Base-by-base conservation (phyloP, 176 grass and related monocot species). In the Ensete glaucum region DNA sequence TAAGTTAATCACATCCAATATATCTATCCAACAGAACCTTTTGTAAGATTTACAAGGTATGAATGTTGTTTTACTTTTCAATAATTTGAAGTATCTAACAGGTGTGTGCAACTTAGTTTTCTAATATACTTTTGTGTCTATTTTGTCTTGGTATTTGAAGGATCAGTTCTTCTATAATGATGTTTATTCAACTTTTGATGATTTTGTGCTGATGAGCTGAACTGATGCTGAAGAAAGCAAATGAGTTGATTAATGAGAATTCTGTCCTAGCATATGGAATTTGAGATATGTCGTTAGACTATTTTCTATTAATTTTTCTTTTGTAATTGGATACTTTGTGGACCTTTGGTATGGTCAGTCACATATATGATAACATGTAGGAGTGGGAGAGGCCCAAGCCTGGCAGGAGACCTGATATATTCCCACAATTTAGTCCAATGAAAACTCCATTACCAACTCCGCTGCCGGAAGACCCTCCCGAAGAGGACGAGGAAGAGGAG, bases 361-460 rank as follows among this genome's bases (percentile, higher is more conserved):
- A 67, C 2, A 15, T 13, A 2, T 72, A 15, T 64, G 58, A 52
- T 78, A 52, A 54, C 62, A 63, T 66, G 52, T 70, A 92, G 90
- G 90, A 92, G 62, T 92, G 90, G 90, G 90, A 92, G 57, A 89
- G 67, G 54, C 87, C 84, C 1, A 92, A 92, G 67, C 90, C 90
- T 85, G 84, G 87, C 9, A 89, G 90, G 62, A 87, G 90, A 78
- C 87, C 90, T 58, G 87, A 92, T 73, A 92, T 92, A 74, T 92
- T 92, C 53, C 87, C 90, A 58, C 83, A 92, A 72, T 92, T 92
- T 22, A 92, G 90, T 64, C 90, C 90, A 73, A 92, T 92, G 90
- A 92, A 89, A 80, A 92, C 90, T 54, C 90, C 90, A 49, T 43
- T 92, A 59, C 90, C 90, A 2, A 80, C 81, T 83, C 90, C 90